Evolutionary conservation across 495 filamentous ascomycete genomes (phyloP), one percentile per base, ranked within the genome.

Genomic region (Terfezia claveryi): DNA sequence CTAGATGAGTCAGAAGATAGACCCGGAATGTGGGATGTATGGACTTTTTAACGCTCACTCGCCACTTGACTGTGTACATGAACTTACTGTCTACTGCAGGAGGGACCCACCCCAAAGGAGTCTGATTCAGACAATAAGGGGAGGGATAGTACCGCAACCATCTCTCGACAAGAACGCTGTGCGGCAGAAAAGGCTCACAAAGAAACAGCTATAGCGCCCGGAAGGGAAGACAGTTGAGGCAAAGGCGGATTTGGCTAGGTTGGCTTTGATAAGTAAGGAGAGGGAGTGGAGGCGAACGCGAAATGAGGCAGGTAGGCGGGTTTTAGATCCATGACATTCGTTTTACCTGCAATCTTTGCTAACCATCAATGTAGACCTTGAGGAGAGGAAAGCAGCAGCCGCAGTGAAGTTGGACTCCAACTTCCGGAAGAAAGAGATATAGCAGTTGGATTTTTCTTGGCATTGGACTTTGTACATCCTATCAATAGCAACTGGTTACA

Each of bases 151-250:
- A 64, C 70, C 52, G 58, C 68, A 27, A 76, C 78, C 54, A 64
- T 85, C 68, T 87, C 78, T 56, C 86, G 91, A 63, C 89, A 96
- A 66, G 76, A 92, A 64, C 89, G 91, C 61, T 81, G 80, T 62
- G 81, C 81, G 27, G 82, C 82, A 53, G 86, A 87, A 61, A 94
- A 94, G 72, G 85, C 87, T 23, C 83, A 81, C 66, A 98, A 98
- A 69, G 80, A 82, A 58, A 88, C 86, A 8, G 92, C 87, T 20
- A 80, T 83, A 56, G n/a, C n/a, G n/a, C n/a, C n/a, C n/a, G n/a
- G n/a, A n/a, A n/a, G n/a, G n/a, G n/a, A n/a, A n/a, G n/a, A n/a
- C n/a, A n/a, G n/a, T n/a, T n/a, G 85, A 96, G 73, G 91, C 89
- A 20, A 82, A 82, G 61, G 80, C 86, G n/a, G 91, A 98, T 73